These are phyloP conservation scores for Diospyros kaki DNA, from an alignment of 148 eudicot species.

Conservation along the genomic window DNA sequence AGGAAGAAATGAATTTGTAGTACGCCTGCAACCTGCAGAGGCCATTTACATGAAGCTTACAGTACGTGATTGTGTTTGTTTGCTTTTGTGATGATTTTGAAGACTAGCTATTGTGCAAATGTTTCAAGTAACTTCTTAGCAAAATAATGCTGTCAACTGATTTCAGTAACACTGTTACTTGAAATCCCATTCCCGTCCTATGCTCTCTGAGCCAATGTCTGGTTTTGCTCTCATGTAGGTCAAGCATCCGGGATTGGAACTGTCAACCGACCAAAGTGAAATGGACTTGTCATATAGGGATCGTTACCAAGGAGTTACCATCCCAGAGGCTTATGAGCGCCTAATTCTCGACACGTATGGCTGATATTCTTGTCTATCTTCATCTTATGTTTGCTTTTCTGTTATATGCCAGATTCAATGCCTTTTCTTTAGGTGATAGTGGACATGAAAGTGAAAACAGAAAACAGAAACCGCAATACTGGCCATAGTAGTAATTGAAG, in stretches of 20 bases:
- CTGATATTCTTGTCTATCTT: neutral
- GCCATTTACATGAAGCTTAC: conserved; percentile 87
- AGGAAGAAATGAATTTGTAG: conserved; percentile 80
- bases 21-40: conserved; percentile 75
- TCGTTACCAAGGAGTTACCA: conserved; percentile 16
- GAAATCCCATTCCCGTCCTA: no score
- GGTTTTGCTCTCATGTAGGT: conserved; percentile 6
- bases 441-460: neutral
- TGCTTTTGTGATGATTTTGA: neutral
- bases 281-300: conserved; percentile 14
- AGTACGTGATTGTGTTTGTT: conserved; percentile 30
- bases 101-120: neutral
- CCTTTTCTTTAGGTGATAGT: neutral
- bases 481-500: neutral
- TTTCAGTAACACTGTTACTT: no score
- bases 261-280: conserved; percentile 19
- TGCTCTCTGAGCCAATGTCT: neutral
- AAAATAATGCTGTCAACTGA: no score
- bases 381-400: neutral
- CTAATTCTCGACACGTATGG: conserved; percentile 19
- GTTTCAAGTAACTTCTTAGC: no score
- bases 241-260: conserved; percentile 18
- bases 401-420: neutral
- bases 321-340: conserved; percentile 21
- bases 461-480: neutral